A percentile compares a stretch with the other conserved stretches of the same genome.
These are phyloP conservation scores for Ganoderma sinense DNA, from an alignment of 1,284 basidiomycete species.

Conservation along the genomic window DNA sequence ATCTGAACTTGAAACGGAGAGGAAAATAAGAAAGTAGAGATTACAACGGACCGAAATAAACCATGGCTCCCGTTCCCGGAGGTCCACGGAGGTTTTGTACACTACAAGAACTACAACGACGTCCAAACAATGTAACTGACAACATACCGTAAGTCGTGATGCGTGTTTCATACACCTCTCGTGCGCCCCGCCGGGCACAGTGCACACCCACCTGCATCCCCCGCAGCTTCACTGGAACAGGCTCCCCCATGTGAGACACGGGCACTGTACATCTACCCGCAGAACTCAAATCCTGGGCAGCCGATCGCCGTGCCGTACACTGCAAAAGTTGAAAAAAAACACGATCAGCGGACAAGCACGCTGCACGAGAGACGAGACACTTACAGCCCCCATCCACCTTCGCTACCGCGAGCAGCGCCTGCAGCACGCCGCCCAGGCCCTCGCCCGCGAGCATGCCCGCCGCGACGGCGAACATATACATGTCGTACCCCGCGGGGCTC, in stretches of 20 bases:
- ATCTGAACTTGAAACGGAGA: not conserved
- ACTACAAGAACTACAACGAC: conserved; percentile 2
- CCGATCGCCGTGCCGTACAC: conserved; percentile 57
- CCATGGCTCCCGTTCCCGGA: not conserved
- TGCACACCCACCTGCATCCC: not conserved
- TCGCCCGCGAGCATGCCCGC: conserved; percentile 73
- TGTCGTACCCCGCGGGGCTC: conserved; percentile 53
- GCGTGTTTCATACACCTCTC: not conserved
- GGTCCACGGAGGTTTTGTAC: not conserved
- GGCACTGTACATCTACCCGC: conserved; percentile 42
- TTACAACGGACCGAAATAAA: conserved; percentile 4
- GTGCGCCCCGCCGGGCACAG: not conserved
- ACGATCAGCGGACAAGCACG: conserved; percentile 5
- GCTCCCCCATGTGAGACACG: not conserved
- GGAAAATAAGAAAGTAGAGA: not conserved
- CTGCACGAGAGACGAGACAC: conserved; percentile 28
- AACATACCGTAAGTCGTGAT: not conserved
- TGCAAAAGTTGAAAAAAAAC: conserved; percentile 24
- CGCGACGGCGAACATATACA: conserved; percentile 70
- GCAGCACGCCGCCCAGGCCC: conserved; percentile 73
- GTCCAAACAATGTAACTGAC: not conserved
- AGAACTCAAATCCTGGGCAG: conserved; percentile 57
- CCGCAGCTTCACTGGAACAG: not conserved
- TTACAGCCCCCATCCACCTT: conserved; percentile 57
- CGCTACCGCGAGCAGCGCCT: conserved; percentile 60